Base-by-base conservation (phyloP, 1,284 basidiomycete genomes). In the Ganoderma sinense region DNA sequence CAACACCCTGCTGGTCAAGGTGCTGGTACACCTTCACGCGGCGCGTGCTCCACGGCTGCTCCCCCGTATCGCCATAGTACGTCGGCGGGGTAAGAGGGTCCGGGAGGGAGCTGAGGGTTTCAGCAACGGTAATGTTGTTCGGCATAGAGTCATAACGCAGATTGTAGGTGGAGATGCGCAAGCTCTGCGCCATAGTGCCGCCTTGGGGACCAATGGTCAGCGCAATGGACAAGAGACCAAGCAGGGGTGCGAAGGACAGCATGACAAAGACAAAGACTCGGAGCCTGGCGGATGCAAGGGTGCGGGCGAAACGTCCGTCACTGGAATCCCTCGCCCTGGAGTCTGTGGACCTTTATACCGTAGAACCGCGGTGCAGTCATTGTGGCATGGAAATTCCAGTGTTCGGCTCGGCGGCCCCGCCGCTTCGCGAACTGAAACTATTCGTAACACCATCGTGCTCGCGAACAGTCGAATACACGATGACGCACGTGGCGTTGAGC, bases 91-190 rank as follows among this genome's bases (percentile, higher is more conserved):
- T 62, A 5, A 86, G 78, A 2, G 86, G 86, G 72, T 86, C 82
- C 14, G 81, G 80, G 5, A 89, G 80, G 1, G 78, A 71, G 0
- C 80, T 78, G 43, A 89, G 77, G 0, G 85, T 82, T 68, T 87
- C 76, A 65, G 82, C 76, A n/a, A 89, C 85, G 11, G 85, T 81
- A 53, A 87, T 84, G 56, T 80, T 82, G 77, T 89, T 81, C 33
- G 87, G 85, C 75, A 81, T 80, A 3, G 84, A 84, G 77, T 90
- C 88, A 72, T 82, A 89, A 29, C 88, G 85, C 29, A 89, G 77
- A 76, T 89, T 89, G 78, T 85, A 89, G 0, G 86, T 84, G 8
- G 83, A 82, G 56, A 88, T 70, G 36, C 86, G 83, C 78, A 88
- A 73, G 26, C 51, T 67, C 58, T 69, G 69, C 29, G 58, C 64